Conservation (phyloP, 2,329 filamentous ascomycete genomes). For the Diaporthe batatas region DNA sequence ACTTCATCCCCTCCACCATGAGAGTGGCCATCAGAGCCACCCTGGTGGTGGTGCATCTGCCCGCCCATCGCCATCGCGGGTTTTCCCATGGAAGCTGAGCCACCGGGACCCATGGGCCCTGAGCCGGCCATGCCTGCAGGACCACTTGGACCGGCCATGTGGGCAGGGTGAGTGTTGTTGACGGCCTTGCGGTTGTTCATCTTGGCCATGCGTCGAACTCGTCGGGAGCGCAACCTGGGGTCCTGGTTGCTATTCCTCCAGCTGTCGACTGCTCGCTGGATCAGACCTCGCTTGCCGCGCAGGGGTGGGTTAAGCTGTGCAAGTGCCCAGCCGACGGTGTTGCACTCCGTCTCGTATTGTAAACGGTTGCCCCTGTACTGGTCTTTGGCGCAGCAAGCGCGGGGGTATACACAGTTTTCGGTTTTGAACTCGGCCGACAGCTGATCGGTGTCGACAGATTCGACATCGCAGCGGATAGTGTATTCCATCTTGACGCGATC, state of each 20-base stretch:
- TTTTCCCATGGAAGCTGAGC: conserved; percentile 71
- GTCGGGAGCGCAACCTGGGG: conserved; percentile 86
- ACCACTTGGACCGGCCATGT: conserved; percentile 70
- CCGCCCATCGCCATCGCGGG: conserved; percentile 77
- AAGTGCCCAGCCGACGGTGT: conserved; percentile 98
- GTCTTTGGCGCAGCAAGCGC: conserved; percentile 94
- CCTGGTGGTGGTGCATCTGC: conserved; percentile 80
- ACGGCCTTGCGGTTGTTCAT: conserved; percentile 87
- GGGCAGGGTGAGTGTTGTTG: conserved; percentile 67
- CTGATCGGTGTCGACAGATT: conserved; percentile 92
- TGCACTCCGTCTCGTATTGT: conserved; percentile 98
- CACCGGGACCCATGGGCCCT: conserved; percentile 72
- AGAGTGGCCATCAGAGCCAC: conserved; percentile 75
- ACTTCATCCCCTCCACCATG: conserved; percentile 84
- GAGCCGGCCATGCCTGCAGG: conserved; percentile 75
- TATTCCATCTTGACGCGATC: conserved; percentile 99
- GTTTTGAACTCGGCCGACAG: conserved; percentile 92
- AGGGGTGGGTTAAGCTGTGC: conserved; percentile 93
- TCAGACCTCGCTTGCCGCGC: conserved; percentile 92
- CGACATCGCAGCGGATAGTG: conserved; percentile 96
- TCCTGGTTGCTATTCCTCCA: conserved; percentile 99
- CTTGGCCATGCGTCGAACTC: conserved; percentile 96
- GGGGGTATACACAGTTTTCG: conserved; percentile 97
- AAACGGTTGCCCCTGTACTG: conserved; percentile 96
- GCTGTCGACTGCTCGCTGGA: conserved; percentile 96